A percentile compares a stretch with the other conserved stretches of the same genome.
Evolutionary conservation across 139 green algal species (phyloP).

Genomic region (Coelastrella sp.): DNA sequence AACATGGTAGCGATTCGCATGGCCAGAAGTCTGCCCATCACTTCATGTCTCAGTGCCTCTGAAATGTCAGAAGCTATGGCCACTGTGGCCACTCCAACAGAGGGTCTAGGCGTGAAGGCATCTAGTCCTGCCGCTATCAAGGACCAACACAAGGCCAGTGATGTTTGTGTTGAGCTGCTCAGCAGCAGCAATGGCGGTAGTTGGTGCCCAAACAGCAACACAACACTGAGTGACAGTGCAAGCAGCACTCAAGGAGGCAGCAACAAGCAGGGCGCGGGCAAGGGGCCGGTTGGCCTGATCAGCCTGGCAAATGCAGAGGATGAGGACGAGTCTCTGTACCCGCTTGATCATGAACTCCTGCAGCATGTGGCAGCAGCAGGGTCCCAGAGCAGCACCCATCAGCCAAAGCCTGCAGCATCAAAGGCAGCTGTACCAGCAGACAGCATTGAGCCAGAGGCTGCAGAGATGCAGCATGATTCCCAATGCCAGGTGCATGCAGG

Average conservation of each 20-base stretch:
- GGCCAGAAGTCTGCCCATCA: background rate
- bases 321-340: background rate
- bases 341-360: conserved; percentile 26
- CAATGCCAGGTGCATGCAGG: background rate
- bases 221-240: conserved; percentile 24
- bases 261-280: background rate
- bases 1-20: background rate
- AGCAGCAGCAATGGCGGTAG: background rate
- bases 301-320: conserved; percentile 28
- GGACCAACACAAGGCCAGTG: too few relatives aligned
- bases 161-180: too few relatives aligned
- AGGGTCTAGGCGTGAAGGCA: background rate
- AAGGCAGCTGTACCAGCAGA: background rate
- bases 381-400: too few relatives aligned
- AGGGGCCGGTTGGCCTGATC: background rate
- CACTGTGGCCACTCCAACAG: background rate
- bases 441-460: too few relatives aligned
- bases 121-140: too few relatives aligned
- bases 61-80: background rate
- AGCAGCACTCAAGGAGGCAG: conserved; percentile 24
- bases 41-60: background rate
- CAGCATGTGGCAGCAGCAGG: conserved; percentile 9
- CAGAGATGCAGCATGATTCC: conserved; percentile 9
- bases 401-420: background rate
- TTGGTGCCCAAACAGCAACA: background rate